Evolutionary conservation across 768 basidiomycete genomes (phyloP).

Genomic region (Kwoniella europaea): DNA sequence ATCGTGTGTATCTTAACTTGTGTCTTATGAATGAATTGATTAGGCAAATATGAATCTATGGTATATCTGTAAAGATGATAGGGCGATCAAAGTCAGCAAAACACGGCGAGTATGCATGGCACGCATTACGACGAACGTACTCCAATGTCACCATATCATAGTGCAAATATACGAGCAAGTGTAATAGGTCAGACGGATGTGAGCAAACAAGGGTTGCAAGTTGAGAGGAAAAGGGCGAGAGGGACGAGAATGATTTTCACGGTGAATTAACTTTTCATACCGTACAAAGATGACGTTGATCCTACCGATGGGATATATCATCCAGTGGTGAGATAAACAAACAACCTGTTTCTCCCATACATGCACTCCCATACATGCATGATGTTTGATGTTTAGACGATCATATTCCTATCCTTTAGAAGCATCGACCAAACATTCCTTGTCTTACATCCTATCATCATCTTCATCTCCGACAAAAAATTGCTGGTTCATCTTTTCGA

Average conservation of each 20-base stretch:
- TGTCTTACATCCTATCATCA: background rate
- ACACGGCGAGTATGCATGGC: no score
- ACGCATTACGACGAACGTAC: background rate
- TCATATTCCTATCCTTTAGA: background rate
- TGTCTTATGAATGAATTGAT: no score
- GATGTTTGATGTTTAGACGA: background rate
- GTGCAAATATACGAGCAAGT: background rate
- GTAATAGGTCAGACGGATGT: background rate
- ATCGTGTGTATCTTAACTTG: no score
- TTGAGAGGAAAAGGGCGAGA: background rate
- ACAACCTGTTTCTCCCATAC: background rate
- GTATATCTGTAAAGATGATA: background rate
- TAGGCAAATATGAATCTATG: background rate
- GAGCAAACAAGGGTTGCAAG: constrained; percentile 12
- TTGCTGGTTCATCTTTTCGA: constrained; percentile 2
- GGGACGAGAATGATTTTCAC: constrained; percentile 13
- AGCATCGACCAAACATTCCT: constrained; percentile 2
- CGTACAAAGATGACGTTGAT: background rate
- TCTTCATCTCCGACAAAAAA: background rate
- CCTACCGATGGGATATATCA: constrained; percentile 14
- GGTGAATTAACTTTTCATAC: background rate
- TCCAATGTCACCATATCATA: background rate
- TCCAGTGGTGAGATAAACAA: background rate
- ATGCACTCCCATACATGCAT: background rate
- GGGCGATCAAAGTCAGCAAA: no score